Conservation (phyloP, 179 eudicot species). For the Beta lomatogona region DNA sequence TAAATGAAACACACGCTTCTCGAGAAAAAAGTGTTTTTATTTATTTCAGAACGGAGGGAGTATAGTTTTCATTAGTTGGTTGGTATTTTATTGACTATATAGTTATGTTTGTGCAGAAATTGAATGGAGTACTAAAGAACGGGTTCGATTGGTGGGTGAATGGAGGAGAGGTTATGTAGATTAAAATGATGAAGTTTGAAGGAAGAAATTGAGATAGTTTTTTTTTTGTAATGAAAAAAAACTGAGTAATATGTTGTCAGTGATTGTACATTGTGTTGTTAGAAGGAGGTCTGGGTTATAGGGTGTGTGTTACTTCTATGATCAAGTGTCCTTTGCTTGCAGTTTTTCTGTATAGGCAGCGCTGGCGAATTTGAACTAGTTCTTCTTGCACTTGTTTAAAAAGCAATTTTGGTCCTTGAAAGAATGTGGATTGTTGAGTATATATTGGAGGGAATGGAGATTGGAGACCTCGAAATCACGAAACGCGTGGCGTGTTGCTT, state of each 20-base stretch:
- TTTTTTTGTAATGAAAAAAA: too few relatives aligned
- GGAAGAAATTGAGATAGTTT: not conserved
- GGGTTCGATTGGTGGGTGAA: conserved; percentile 17
- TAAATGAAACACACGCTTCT: not conserved
- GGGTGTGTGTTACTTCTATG: conserved; percentile 18
- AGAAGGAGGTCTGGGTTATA: conserved; percentile 17
- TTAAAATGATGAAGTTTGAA: not conserved
- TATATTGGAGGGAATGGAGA: conserved; percentile 13
- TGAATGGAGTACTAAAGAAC: conserved; percentile 28
- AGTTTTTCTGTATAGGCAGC: conserved; percentile 39
- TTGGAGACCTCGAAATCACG: conserved; percentile 15
- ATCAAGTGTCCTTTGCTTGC: conserved; percentile 47
- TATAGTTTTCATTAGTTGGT: not conserved
- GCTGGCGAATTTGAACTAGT: conserved; percentile 14
- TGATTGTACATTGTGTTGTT: conserved; percentile 34
- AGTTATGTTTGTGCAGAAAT: conserved; percentile 33
- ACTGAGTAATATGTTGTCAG: not conserved
- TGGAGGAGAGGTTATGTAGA: conserved; percentile 36
- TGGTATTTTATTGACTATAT: not conserved
- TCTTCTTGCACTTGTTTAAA: conserved; percentile 21
- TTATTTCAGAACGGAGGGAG: not conserved
- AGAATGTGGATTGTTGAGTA: conserved; percentile 31
- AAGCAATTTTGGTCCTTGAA: conserved; percentile 28
- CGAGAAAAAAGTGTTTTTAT: too few relatives aligned
- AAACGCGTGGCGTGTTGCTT: not conserved